Evolutionary conservation across 495 filamentous ascomycete genomes (phyloP), one percentile per base, ranked within the genome.

Genomic region (Neurospora sp.): DNA sequence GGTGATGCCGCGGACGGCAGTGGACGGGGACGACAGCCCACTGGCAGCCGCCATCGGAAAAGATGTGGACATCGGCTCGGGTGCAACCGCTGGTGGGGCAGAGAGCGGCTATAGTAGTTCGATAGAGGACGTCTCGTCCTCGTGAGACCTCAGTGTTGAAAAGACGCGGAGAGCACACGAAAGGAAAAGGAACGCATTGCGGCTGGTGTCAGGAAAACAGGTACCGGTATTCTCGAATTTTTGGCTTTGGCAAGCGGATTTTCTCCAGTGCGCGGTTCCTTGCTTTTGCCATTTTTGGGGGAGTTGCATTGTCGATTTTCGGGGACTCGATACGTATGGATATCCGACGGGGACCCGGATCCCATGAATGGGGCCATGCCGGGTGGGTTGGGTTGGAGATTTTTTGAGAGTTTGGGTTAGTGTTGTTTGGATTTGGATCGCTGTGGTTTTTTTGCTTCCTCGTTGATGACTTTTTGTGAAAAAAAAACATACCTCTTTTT

Each of bases 51-150:
- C 70, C 76, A 53, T 72, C 70, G 74, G 40, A 72, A 69, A 68
- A 45, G 44, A 16, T 1, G 42, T 41, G 41, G 59, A 76, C 9
- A 27, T 70, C 22, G 85, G 84, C 69, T 84, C 81, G 22, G 83
- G 76, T 35, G 84, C 82, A 3, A 86, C 85, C 27, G 80, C 83
- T 10, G 82, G 83, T 69, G 83, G 79, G 39, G 81, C 81, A 39
- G 79, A 74, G 44, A 86, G 83, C 73, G 82, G 80, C 6, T 83
- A 82, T 44, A 79, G 76, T 61, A 85, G 81, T 31, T 80, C 79
- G 18, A 74, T 82, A 70, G 81, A 84, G 68, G 82, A 84, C 38
- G 73, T 31, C 27, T 31, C 27, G 27, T 31, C 27, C 27, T 31
- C 27, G 53, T 68, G 53, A 65, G 53, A 65, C 12, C 53, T 65